phyloP scores from a whole-genome alignment of 83 land plant species.

The Picea mariana region DNA sequence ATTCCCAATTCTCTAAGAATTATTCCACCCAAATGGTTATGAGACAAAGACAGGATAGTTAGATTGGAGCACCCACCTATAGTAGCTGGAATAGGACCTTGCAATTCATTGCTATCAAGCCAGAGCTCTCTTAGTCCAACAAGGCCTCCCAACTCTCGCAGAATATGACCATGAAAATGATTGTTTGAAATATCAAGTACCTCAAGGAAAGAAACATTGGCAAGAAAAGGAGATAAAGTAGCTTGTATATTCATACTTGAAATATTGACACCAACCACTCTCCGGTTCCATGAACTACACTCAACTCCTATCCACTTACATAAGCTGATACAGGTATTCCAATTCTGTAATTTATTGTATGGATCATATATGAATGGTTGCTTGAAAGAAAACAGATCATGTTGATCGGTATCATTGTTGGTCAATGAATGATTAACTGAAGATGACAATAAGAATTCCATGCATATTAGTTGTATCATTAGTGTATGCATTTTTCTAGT shows the following conservation, averaged over 20 bases:
- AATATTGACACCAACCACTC: not conserved
- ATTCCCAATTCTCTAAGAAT: conserved; percentile 58
- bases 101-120: conserved; percentile 51
- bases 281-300: too few species aligned
- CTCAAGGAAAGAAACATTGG: conserved; percentile 19
- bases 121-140: conserved; percentile 38
- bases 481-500: not conserved
- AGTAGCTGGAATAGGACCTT: conserved; percentile 1
- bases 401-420: too few species aligned
- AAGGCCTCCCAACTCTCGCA: conserved; percentile 55
- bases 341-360: too few species aligned
- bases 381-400: too few species aligned
- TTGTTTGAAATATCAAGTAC: conserved; percentile 10
- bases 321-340: too few species aligned
- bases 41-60: conserved; percentile 54
- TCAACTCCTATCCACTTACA: too few species aligned
- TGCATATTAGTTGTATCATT: too few species aligned
- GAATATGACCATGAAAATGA: conserved; percentile 21
- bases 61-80: conserved; percentile 53
- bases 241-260: conserved; percentile 24
- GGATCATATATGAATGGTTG: too few species aligned
- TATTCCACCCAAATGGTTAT: conserved; percentile 51
- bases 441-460: too few species aligned
- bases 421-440: too few species aligned
- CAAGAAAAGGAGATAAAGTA: not conserved